phyloP scores from a whole-genome alignment of 2,329 filamentous ascomycete species.

The Plenodomus biglobosus region DNA sequence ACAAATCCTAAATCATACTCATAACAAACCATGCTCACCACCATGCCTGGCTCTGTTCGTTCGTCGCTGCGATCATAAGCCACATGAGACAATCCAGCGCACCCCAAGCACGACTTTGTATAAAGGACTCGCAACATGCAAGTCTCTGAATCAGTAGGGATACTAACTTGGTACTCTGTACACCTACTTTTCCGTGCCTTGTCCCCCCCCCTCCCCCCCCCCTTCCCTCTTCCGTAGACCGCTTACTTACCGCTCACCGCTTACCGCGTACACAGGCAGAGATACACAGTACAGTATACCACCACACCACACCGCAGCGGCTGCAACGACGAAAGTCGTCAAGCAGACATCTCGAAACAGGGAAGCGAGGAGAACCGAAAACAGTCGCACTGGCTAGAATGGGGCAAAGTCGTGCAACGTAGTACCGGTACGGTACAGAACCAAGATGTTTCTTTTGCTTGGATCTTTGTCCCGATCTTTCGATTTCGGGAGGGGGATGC shows the following conservation, averaged over 20 bases:
- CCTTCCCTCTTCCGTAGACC: not conserved
- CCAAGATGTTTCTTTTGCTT: no score
- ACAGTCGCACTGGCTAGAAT: not conserved
- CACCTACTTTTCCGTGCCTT: no score
- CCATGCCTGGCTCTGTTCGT: no score
- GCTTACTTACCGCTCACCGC: no score
- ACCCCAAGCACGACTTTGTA: no score
- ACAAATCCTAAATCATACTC: not conserved
- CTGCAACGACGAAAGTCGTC: not conserved
- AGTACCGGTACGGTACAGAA: not conserved
- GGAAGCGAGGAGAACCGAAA: not conserved
- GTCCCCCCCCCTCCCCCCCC: not conserved
- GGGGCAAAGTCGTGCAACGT: not conserved
- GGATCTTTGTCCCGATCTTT: no score
- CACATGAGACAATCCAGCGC: not conserved
- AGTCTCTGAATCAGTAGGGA: conserved; percentile 4
- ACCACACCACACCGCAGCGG: not conserved
- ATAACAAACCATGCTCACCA: not conserved
- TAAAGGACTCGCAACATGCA: not conserved
- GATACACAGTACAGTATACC: not conserved
- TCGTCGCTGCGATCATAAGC: not conserved
- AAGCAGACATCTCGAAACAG: not conserved
- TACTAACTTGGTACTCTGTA: not conserved
- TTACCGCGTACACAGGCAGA: not conserved
- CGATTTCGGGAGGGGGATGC: no score